Base-by-base conservation (phyloP, 176 grass and related monocot species). In the Carex myosuroides region DNA sequence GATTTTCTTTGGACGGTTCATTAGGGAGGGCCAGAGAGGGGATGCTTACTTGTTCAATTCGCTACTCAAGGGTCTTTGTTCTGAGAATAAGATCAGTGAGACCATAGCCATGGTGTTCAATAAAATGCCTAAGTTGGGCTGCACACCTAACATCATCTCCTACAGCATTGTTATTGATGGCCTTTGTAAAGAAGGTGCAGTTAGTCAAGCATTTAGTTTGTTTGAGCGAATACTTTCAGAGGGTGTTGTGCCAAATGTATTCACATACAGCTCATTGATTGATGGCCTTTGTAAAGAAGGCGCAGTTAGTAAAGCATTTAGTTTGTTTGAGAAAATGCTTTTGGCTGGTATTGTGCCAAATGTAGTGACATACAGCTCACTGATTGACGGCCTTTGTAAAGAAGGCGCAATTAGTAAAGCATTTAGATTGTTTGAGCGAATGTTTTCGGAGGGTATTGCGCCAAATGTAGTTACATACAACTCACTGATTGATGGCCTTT, bases 141-240 rank as follows among this genome's bases (percentile, higher is more conserved):
- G 13, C 54, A 13, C 85, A 8, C 85, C 84, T 21, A 93, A 89
- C 33, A 89, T 96, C 30, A 86, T 92, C 85, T 89, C 93, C 20
- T 91, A 93, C 69, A 96, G 89, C 83, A 96, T 91, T 72, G 80
- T 93, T 50, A 69, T 93, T 42, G 87, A 89, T 62, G 91, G 91
- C 52, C 85, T 89, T 70, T 96, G 89, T 79, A 58, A 83, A 17
- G 48, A 65, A 14, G 91, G 85, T 3, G 85, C 44, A 21, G 35
- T 85, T 4, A 33, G 71, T 59, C 87, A 83, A 9, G 94, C 86
- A 20, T 67, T 89, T 6, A 9, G 0, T 8, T 74, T 93, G 56
- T 18, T 88, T 7, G 59, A 33, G 9, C 85, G 86, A 21, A 96
- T 96, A 91, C 21, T 72, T 35, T 71, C 21, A 58, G 59, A 70